These are phyloP conservation scores for Clarireedia homoeocarpa DNA, from an alignment of 2,329 filamentous ascomycete genomes.

Conservation along the genomic window DNA sequence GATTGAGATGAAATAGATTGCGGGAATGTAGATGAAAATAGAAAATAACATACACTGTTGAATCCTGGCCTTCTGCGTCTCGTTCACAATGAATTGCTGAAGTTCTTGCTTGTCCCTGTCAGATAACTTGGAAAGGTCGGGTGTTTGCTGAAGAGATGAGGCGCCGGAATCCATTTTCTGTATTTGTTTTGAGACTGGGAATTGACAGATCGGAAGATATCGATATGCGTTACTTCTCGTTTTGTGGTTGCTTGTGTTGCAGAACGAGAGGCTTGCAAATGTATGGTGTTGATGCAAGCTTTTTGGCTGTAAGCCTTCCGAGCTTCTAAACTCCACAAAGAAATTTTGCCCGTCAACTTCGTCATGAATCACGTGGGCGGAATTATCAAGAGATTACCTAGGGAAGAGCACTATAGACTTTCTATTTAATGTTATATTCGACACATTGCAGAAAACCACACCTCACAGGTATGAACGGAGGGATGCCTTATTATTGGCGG, in stretches of 20 bases:
- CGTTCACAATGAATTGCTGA: conserved; percentile 75
- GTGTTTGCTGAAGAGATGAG: conserved; percentile 16
- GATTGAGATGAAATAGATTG: too few relatives aligned
- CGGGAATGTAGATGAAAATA: conserved; percentile 1
- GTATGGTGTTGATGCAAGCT: not conserved
- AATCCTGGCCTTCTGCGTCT: conserved; percentile 72
- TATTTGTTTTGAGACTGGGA: not conserved
- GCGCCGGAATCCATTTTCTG: conserved; percentile 20
- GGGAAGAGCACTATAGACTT: not conserved
- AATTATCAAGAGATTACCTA: not conserved
- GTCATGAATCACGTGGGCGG: not conserved
- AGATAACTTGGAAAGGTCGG: conserved; percentile 65
- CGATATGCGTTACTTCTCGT: too few relatives aligned
- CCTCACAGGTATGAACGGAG: too few relatives aligned
- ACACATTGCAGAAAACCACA: not conserved
- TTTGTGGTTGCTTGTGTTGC: not conserved
- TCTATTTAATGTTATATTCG: not conserved
- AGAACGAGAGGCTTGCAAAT: not conserved
- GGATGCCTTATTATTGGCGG: not conserved
- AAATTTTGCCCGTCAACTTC: not conserved
- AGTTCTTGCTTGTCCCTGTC: conserved; percentile 81
- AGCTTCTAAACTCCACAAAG: not conserved
- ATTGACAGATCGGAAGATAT: not conserved
- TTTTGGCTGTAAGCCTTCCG: not conserved
- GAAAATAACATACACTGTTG: conserved; percentile 38